Base-by-base conservation (phyloP, 2,329 filamentous ascomycete species). In the Stagonosporopsis tanaceti region DNA sequence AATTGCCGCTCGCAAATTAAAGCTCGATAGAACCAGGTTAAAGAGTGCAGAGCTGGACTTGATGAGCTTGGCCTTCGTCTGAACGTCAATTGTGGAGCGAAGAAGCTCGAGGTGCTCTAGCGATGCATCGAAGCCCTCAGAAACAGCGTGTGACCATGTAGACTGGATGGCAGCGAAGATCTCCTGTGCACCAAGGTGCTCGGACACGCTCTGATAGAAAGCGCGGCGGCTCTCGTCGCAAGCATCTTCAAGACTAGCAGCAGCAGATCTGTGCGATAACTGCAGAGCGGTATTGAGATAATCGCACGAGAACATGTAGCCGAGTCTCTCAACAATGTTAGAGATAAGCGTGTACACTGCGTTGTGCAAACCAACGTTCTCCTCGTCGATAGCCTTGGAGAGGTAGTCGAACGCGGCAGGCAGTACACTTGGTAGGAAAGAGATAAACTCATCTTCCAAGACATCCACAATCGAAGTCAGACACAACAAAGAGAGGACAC, bases 401-500 rank as follows among this genome's bases (percentile, higher is more conserved):
- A 98, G 83, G 65, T 96, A 90, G 6, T 82, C 77, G 41, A 97
- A 83, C 0, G 89, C 85, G 61, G 86, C 88, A 0, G 89, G 87
- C 38, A 97, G 85, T 0, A 92, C 88, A 24, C 83, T 82, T 0
- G 94, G 92, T 20, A 98, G 80, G 0, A 97, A 83, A 0, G 93
- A 90, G 20, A 98, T 89, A 58, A 96, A 90, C 12, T 89, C 89
- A 63, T 97, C 92, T 57, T 90, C 89, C 37, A 98, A 81, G 8
- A 97, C 92, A 66, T 97, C 92, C 4, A 96, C 88, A 67, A 96
- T 86, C 1, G 93, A 97, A 3, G 94, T 90, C 55, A 99, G 84
- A 72, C 93, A 97, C 46, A 97, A 80, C 42, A 97, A 80, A n/a
- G 92, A 91, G 81, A 96, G 90, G 58, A 94, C 84, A 38, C 89